Conservation (phyloP, 805 yeast species). For the Kurtzmaniella cleridarum region DNA sequence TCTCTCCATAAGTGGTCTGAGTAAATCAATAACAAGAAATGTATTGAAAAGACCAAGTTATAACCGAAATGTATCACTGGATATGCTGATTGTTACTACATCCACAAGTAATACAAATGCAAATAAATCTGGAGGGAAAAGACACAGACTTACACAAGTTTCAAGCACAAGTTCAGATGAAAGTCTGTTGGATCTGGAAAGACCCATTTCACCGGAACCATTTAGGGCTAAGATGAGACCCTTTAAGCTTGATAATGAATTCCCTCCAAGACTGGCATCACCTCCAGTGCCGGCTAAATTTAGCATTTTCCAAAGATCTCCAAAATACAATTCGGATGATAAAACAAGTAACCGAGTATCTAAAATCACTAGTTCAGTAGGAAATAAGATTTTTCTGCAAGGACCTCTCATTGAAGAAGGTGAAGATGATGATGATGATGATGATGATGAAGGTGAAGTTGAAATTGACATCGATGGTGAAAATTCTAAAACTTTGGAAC, state of each 20-base stretch:
- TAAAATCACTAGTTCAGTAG: no score
- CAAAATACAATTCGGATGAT: slow-evolving; percentile 7
- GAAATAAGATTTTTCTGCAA: no score
- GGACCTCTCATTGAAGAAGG: slow-evolving; percentile 11
- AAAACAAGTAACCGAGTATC: neutral
- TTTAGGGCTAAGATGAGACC: neutral
- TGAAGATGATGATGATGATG: slow-evolving; percentile 14
- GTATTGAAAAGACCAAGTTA: slow-evolving; percentile 26
- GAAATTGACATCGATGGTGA: slow-evolving; percentile 13
- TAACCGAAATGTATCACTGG: slow-evolving; percentile 29
- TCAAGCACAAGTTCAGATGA: slow-evolving; percentile 29
- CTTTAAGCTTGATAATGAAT: neutral
- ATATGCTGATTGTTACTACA: slow-evolving; percentile 28
- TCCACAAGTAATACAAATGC: slow-evolving; percentile 18
- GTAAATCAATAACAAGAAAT: neutral
- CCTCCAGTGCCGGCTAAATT: slow-evolving; percentile 21
- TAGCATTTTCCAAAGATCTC: slow-evolving; percentile 9
- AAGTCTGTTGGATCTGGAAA: neutral
- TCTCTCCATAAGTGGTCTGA: slow-evolving; percentile 6
- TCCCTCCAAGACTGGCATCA: slow-evolving; percentile 16
- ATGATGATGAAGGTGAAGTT: slow-evolving; percentile 8
- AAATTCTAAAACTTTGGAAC: no score
- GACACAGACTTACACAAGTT: slow-evolving; percentile 26
- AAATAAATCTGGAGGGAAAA: slow-evolving; percentile 14
- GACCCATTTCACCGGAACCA: slow-evolving; percentile 1